Base-by-base conservation (phyloP, 2,329 filamentous ascomycete genomes). In the Reticulascus tulasneorum region DNA sequence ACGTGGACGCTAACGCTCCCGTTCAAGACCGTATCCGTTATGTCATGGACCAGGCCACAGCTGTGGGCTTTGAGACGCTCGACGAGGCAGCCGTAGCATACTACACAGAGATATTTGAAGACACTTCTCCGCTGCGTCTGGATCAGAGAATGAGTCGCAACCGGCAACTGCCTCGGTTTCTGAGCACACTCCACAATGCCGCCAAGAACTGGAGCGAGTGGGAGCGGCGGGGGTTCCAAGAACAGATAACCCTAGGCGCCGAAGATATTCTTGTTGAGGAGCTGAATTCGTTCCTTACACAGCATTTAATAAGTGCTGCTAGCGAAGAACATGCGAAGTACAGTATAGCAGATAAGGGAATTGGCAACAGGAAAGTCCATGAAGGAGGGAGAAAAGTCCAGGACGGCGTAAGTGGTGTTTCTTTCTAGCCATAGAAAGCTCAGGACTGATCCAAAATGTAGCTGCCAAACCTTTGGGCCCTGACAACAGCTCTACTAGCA, bases 171-270 rank as follows among this genome's bases (percentile, higher is more conserved):
- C 29, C 29, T n/a, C 18, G 29, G 11, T 21, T 30, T 7, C 29
- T 30, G 17, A 12, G 16, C 10, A 21, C 29, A 9, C 29, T 30
- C 3, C 29, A 30, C 6, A 30, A 21, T 13, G 29, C 29, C 18
- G 29, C 29, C 16, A 30, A 30, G 29, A 21, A 21, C 18, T 30
- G 29, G 29, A 30, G 29, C 18, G 29, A 30, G 16, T 30, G 29
- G 29, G 29, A 30, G 29, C 18, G 29, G 11, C 9, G 29, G 11
- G 29, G 29, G 17, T 30, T 30, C 18, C 29, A 30, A 21, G 29
- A 30, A 13, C 29, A 30, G 29, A 30, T 30, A 7, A 13, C 17
- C 9, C n/a, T 30, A 21, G 29, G 29, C 18, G 29, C 29, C 18
- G 29, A 30, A 13, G 29, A 30, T 9, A 18, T 30, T 7, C 29